Evolutionary conservation across 106 monocot species (phyloP), one percentile per base, ranked within the genome.

Genomic region (Dendrobium chrysotoxum): DNA sequence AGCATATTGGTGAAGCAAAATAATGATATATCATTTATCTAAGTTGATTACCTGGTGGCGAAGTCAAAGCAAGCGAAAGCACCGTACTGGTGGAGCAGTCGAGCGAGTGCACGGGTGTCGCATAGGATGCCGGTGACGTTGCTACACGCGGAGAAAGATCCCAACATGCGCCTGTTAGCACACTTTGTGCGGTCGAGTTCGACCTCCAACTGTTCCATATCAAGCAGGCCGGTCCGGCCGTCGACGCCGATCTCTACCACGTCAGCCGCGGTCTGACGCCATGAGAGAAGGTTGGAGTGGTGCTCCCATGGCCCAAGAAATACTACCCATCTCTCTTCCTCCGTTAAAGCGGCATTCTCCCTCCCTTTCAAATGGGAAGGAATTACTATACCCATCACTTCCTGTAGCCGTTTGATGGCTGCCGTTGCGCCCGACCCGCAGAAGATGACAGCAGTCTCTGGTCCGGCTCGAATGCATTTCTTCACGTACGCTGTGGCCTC

Each of bases 1-100:
- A 7, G 42, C 42, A 42, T 42, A 5, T 42, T 4, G 42, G 6
- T 5, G 42, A 7, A 5, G 7, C 6, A 1, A 42, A 42, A 7
- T 4, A 42, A 42, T 42, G 42, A 42, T 42, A 42, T 5, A 1
- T 42, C n/a, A n/a, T n/a, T n/a, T n/a, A n/a, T n/a, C n/a, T n/a
- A n/a, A 40, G 5, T 40, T 40, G 40, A 40, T 7, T 46, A 90
- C 90, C 90, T 90, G 23, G 87, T 77, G 13, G 90, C 90, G 11
- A 87, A 90, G 79, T 90, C 90, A 54, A 90, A 90, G 83, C 90
- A 90, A 41, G 87, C 86, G 40, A 79, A 90, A 26, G 87, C 90
- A 18, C 90, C 83, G 35, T 90, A 81, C 0, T 58, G 42, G 64
- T 90, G 90, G 1, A 87, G 87, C 4, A 87, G 75, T 0, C 80